phyloP scores from a whole-genome alignment of 1,284 basidiomycete species.

The Serendipita sp. region DNA sequence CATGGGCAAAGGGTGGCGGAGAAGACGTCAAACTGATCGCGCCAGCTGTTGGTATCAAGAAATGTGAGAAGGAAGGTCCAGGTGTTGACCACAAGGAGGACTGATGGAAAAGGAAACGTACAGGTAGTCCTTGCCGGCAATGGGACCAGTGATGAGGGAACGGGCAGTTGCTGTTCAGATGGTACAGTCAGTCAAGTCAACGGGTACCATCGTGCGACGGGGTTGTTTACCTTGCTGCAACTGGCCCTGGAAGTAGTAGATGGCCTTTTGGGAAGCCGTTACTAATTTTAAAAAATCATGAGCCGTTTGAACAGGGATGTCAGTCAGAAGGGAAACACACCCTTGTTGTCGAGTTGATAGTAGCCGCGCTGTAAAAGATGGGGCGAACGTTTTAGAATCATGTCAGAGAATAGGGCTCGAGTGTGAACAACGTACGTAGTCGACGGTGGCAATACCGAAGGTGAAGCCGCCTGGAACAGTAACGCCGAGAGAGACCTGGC shows the following conservation, averaged over 20 bases:
- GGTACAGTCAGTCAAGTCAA: too few relatives aligned
- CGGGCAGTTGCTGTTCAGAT: background rate
- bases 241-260: conserved; percentile 5
- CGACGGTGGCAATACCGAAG: conserved; percentile 2
- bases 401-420: background rate
- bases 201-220: too few relatives aligned
- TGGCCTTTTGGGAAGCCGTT: background rate
- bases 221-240: background rate
- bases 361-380: background rate
- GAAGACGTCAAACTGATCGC: background rate
- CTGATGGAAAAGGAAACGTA: background rate
- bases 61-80: background rate
- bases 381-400: background rate
- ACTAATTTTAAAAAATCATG: background rate
- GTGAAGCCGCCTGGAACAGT: background rate
- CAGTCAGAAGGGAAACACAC: background rate
- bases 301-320: background rate
- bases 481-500: background rate
- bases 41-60: background rate
- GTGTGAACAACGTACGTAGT: background rate
- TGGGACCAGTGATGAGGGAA: background rate
- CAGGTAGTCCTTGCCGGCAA: background rate
- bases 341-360: background rate
- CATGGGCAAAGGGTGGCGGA: background rate
- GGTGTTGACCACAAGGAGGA: background rate